Conservation (phyloP, 768 basidiomycete genomes). For the Phaffia tasmanica region DNA sequence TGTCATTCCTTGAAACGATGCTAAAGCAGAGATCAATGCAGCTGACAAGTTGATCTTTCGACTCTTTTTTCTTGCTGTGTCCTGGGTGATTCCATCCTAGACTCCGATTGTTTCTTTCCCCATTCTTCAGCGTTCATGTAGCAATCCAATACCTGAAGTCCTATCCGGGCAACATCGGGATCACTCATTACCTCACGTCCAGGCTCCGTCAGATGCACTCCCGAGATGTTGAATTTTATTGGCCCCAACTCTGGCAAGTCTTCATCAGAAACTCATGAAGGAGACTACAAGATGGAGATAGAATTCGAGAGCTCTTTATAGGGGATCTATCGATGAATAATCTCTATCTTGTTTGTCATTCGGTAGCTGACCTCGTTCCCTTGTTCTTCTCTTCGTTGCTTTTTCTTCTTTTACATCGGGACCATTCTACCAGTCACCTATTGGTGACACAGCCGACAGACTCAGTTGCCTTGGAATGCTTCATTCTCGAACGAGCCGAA, state of each 20-base stretch:
- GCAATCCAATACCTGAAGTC: conserved; percentile 74
- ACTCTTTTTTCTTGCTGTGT: no score
- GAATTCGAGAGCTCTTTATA: no score
- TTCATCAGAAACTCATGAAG: background rate
- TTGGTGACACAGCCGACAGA: conserved; percentile 83
- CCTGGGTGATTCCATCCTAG: conserved; percentile 37
- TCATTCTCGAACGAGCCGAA: conserved; percentile 77
- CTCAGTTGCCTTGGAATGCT: conserved; percentile 85
- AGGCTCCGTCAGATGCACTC: conserved; percentile 58
- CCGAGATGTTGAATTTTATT: conserved; percentile 53
- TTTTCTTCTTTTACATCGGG: background rate
- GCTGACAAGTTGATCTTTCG: no score
- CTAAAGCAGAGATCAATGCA: no score
- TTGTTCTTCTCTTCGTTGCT: background rate
- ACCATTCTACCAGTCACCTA: conserved; percentile 56
- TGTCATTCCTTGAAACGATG: no score
- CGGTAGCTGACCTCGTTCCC: conserved; percentile 1
- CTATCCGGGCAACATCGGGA: conserved; percentile 75
- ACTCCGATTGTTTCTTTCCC: conserved; percentile 81
- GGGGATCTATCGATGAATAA: background rate
- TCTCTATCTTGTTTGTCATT: background rate
- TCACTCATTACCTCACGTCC: conserved; percentile 76
- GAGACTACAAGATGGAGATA: background rate
- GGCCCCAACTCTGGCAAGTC: conserved; percentile 43
- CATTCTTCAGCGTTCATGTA: conserved; percentile 88